phyloP scores from a whole-genome alignment of 2,329 filamentous ascomycete genomes.

The Diaporthe sp. region DNA sequence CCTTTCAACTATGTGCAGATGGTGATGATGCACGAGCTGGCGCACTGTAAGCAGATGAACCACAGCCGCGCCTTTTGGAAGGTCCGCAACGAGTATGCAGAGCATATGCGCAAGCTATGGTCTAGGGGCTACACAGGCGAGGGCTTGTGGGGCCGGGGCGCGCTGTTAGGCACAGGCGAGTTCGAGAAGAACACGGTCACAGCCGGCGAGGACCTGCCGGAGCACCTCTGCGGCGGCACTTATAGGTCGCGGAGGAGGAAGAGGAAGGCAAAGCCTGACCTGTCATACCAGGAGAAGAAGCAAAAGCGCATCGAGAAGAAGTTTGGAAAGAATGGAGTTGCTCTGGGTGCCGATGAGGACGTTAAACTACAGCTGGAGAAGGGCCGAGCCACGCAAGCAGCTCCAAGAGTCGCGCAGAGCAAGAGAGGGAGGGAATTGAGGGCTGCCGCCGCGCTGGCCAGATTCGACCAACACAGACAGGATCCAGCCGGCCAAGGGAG shows the following conservation, averaged over 20 bases:
- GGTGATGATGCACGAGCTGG: constrained; percentile 95
- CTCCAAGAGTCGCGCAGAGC: constrained; percentile 80
- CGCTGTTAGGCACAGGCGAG: constrained; percentile 68
- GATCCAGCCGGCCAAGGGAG: constrained; percentile 53
- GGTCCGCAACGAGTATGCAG: constrained; percentile 78
- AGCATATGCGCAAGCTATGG: constrained; percentile 79
- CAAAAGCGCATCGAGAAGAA: constrained; percentile 79
- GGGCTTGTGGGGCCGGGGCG: constrained; percentile 83
- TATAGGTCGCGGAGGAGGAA: constrained; percentile 70
- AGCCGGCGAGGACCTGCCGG: constrained; percentile 68
- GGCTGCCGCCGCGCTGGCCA: constrained; percentile 79
- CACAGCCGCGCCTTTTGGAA: constrained; percentile 85
- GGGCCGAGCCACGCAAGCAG: constrained; percentile 69
- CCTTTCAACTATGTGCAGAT: constrained; percentile 88
- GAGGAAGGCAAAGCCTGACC: constrained; percentile 60
- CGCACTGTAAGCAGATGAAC: constrained; percentile 93
- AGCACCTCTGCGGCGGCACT: constrained; percentile 85
- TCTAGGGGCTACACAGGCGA: constrained; percentile 78
- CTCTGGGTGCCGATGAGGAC: constrained; percentile 76
- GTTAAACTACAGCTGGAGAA: constrained; percentile 74
- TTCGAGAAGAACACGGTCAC: constrained; percentile 65
- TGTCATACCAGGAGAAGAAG: constrained; percentile 78
- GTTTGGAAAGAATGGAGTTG: constrained; percentile 77
- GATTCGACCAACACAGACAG: constrained; percentile 72
- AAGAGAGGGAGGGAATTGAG: constrained; percentile 79